phyloP scores from a whole-genome alignment of 2,329 filamentous ascomycete genomes.

The Sphaerostilbella broomeana region DNA sequence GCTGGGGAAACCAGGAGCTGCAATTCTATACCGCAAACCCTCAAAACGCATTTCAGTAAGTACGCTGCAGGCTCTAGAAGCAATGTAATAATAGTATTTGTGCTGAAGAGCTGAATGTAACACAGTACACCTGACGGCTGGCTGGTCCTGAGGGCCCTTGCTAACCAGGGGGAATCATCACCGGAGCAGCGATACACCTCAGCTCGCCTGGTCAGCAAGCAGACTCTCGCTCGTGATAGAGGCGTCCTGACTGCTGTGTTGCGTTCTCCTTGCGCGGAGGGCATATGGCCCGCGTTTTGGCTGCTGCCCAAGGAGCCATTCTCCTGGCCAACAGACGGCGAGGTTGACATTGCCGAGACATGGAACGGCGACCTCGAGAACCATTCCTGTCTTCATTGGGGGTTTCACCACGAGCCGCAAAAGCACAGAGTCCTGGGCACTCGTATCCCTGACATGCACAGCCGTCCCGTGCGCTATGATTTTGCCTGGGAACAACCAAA shows the following conservation, averaged over 20 bases:
- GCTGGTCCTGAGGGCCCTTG: slow-evolving; percentile 47
- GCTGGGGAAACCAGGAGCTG: slow-evolving; percentile 56
- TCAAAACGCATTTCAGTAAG: slow-evolving; percentile 47
- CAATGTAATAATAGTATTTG: background rate
- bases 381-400: slow-evolving; percentile 54
- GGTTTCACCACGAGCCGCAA: slow-evolving; percentile 45
- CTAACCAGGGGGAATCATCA: slow-evolving; percentile 26
- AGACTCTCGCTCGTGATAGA: slow-evolving; percentile 42
- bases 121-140: slow-evolving; percentile 39
- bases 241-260: slow-evolving; percentile 48
- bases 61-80: too few species aligned
- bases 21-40: slow-evolving; percentile 48
- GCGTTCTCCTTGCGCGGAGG: slow-evolving; percentile 45
- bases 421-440: slow-evolving; percentile 53
- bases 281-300: slow-evolving; percentile 59
- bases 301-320: slow-evolving; percentile 52
- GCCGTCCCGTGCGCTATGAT: slow-evolving; percentile 43
- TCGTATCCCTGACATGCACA: slow-evolving; percentile 41
- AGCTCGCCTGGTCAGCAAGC: slow-evolving; percentile 47
- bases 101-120: background rate
- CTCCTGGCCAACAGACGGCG: slow-evolving; percentile 51
- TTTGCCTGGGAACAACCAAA: slow-evolving; percentile 49
- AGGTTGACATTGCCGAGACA: slow-evolving; percentile 55
- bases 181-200: slow-evolving; percentile 43
- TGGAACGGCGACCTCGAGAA: slow-evolving; percentile 54